Evolutionary conservation across 2,329 filamentous ascomycete genomes (phyloP).

Genomic region (Pseudocercospora vitis): DNA sequence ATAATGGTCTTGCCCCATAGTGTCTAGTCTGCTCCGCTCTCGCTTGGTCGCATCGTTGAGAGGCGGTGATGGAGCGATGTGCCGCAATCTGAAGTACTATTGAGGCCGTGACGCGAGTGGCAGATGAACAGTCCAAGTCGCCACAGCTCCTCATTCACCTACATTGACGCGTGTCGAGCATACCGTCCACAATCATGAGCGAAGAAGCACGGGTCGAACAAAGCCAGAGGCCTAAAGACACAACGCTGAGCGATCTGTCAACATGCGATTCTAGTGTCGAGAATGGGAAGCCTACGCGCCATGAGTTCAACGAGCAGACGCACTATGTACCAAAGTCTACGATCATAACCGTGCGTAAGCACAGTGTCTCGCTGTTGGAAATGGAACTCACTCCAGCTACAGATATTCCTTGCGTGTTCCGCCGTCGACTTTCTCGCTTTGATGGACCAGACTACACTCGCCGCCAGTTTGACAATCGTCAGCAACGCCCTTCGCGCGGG

Average conservation of each 20-base stretch:
- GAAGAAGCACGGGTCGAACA: constrained; percentile 12
- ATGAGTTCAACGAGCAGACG: constrained; percentile 56
- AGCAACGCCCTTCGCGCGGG: constrained; percentile 53
- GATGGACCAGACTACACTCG: constrained; percentile 60
- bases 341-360: constrained; percentile 51
- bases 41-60: not conserved
- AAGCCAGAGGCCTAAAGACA: not conserved
- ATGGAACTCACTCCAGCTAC: not conserved
- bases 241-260: not conserved
- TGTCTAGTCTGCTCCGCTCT: not conserved
- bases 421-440: constrained; percentile 57
- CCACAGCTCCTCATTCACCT: too few relatives aligned
- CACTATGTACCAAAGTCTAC: constrained; percentile 55
- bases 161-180: not conserved
- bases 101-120: not conserved
- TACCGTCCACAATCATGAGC: constrained; percentile 11
- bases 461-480: constrained; percentile 56
- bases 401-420: constrained; percentile 60
- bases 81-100: not conserved
- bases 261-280: constrained; percentile 9
- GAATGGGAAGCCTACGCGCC: constrained; percentile 17
- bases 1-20: not conserved
- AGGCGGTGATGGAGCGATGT: not conserved
- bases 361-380: not conserved
- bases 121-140: not conserved